Conservation (phyloP, 129 eudicot genomes). For the Apium graveolens region DNA sequence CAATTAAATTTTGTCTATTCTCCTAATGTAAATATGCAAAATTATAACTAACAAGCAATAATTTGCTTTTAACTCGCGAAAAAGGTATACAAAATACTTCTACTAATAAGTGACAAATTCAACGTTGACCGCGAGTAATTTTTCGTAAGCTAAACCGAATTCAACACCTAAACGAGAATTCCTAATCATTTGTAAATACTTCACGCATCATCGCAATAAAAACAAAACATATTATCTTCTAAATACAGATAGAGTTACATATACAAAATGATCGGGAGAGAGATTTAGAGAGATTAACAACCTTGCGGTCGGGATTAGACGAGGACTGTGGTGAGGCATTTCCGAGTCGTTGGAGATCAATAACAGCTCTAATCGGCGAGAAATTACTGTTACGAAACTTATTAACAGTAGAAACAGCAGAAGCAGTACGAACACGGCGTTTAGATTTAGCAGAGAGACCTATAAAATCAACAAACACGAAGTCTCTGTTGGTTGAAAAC, state of each 20-base stretch:
- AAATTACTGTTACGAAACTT: slow-evolving; percentile 22
- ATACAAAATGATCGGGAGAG: neutral
- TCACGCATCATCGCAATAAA: neutral
- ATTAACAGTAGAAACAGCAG: slow-evolving; percentile 8
- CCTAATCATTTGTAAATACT: neutral
- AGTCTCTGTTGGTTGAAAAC: slow-evolving; percentile 36
- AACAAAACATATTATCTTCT: neutral
- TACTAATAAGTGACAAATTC: neutral
- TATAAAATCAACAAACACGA: slow-evolving; percentile 53
- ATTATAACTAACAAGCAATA: neutral
- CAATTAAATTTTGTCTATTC: too few species aligned
- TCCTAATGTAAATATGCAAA: neutral
- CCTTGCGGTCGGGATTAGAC: slow-evolving; percentile 39
- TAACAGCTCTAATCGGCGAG: slow-evolving; percentile 47
- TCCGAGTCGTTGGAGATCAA: slow-evolving; percentile 43
- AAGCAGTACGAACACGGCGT: slow-evolving; percentile 26
- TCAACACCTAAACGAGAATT: neutral
- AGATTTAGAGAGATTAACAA: slow-evolving; percentile 7
- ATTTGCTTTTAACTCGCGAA: neutral
- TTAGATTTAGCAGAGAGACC: slow-evolving; percentile 38
- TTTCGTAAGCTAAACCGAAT: neutral
- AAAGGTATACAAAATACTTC: neutral
- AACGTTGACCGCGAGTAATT: neutral
- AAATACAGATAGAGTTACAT: too few species aligned
- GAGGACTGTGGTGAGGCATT: slow-evolving; percentile 18